These are phyloP conservation scores for Kodamaea kaohsiungensis DNA, from an alignment of 805 yeast genomes.

Conservation along the genomic window DNA sequence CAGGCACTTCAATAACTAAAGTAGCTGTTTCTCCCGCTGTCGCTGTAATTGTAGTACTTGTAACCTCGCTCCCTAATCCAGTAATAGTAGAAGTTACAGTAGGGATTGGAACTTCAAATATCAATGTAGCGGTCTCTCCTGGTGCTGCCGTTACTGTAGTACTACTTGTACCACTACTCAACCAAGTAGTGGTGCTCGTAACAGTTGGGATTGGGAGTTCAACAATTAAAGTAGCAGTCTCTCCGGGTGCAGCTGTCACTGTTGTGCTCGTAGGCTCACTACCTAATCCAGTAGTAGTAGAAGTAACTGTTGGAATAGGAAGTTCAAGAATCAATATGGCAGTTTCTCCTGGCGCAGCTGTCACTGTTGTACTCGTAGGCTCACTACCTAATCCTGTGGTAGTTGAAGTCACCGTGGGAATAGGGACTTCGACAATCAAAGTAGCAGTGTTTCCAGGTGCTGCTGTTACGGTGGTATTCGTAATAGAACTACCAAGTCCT, in stretches of 20 bases:
- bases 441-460: constrained; percentile 12
- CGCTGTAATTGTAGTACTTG: constrained; percentile 16
- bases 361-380: constrained; percentile 16
- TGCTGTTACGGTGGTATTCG: constrained; percentile 9
- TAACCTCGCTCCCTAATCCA: constrained; percentile 1
- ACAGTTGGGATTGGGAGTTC: constrained; percentile 7
- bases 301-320: too few relatives aligned
- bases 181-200: constrained; percentile 11
- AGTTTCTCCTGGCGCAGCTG: too few relatives aligned
- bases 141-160: constrained; percentile 11
- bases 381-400: constrained; percentile 7
- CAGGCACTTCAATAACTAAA: constrained; percentile 16
- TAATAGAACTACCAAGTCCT: constrained; percentile 8
- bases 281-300: constrained; percentile 7
- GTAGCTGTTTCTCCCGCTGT: constrained; percentile 11
- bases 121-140: constrained; percentile 13
- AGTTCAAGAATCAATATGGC: too few relatives aligned
- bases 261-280: constrained; percentile 9
- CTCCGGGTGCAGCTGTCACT: constrained; percentile 5
- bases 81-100: constrained; percentile 7
- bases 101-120: constrained; percentile 15
- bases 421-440: constrained; percentile 15
- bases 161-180: constrained; percentile 10
- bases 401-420: constrained; percentile 7
- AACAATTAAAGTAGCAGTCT: constrained; percentile 13